Percentiles rank a stretch among this genome's conserved stretches.
These are phyloP conservation scores for Epichloe scottii DNA, from an alignment of 2,329 filamentous ascomycete species.

Conservation along the genomic window DNA sequence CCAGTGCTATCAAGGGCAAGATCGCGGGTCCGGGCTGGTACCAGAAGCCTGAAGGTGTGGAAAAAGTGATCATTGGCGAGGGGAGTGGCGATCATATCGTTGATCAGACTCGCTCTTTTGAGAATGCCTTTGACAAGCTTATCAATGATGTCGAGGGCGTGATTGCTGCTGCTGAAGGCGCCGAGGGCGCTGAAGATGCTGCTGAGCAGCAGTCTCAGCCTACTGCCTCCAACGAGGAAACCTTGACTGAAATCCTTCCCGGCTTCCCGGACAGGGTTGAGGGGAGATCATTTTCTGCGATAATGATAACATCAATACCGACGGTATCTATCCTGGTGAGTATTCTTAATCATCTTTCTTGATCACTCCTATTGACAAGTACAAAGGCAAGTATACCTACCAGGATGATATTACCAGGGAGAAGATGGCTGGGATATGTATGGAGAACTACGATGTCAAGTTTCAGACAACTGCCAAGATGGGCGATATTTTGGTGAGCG, in stretches of 20 bases:
- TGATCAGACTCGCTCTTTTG: slow-evolving; percentile 37
- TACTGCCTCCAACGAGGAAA: not conserved
- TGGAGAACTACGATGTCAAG: slow-evolving; percentile 79
- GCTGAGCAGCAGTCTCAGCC: not conserved
- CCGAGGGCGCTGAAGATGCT: slow-evolving; percentile 14
- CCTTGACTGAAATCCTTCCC: slow-evolving; percentile 8
- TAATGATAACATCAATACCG: not conserved
- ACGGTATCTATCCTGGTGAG: slow-evolving; percentile 1
- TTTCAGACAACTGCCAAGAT: slow-evolving; percentile 53
- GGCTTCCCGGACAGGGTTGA: slow-evolving; percentile 1
- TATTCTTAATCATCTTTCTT: not conserved
- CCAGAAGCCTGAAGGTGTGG: slow-evolving; percentile 52
- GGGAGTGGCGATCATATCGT: slow-evolving; percentile 50
- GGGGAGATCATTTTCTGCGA: not conserved
- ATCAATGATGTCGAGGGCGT: slow-evolving; percentile 55
- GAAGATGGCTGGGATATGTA: slow-evolving; percentile 79
- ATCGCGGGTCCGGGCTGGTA: slow-evolving; percentile 73
- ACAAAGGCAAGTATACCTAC: slow-evolving; percentile 64
- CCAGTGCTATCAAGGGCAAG: slow-evolving; percentile 63
- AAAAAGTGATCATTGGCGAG: slow-evolving; percentile 57
- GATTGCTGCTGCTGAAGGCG: slow-evolving; percentile 40
- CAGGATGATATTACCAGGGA: slow-evolving; percentile 67
- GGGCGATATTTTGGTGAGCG: slow-evolving; percentile 71
- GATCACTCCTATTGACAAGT: not conserved
- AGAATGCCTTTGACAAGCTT: slow-evolving; percentile 59